Evolutionary conservation across 140 eudicot genomes (phyloP).

Genomic region (Stevia rebaudiana): DNA sequence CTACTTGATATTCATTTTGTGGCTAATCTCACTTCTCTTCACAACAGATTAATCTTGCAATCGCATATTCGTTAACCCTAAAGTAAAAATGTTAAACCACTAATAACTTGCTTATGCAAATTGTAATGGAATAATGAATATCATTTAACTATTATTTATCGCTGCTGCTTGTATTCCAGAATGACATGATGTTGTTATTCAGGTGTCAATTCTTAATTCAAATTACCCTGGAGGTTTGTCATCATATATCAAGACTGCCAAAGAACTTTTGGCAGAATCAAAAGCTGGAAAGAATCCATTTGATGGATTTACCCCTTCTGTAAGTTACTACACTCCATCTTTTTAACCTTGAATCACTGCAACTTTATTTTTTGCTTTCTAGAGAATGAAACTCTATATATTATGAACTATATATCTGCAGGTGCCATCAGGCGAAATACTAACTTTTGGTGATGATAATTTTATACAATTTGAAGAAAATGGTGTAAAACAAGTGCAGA

Average conservation of each 20-base stretch:
- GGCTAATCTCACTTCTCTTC: too few species aligned
- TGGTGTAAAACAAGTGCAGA: constrained; percentile 72
- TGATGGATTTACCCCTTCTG: constrained; percentile 95
- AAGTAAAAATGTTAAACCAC: neutral
- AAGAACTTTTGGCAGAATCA: constrained; percentile 85
- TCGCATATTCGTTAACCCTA: neutral
- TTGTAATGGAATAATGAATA: too few species aligned
- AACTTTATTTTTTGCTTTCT: neutral
- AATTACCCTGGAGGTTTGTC: constrained; percentile 92
- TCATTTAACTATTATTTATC: neutral
- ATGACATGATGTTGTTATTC: constrained; percentile 20
- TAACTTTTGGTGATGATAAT: constrained; percentile 66
- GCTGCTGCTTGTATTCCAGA: neutral
- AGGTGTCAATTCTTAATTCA: constrained; percentile 64
- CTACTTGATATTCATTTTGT: neutral
- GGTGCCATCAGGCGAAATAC: constrained; percentile 91
- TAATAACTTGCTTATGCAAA: too few species aligned
- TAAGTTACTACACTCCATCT: constrained; percentile 37
- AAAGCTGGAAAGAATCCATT: constrained; percentile 96
- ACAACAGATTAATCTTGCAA: too few species aligned
- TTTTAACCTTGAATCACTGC: neutral
- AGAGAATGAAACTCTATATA: neutral
- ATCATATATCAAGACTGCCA: constrained; percentile 81
- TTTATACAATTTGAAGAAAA: constrained; percentile 68
- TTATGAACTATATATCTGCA: constrained; percentile 20